Evolutionary conservation across 139 green algal species (phyloP), one percentile per base, ranked within the genome.

Genomic region (Yamagishiella unicocca): DNA sequence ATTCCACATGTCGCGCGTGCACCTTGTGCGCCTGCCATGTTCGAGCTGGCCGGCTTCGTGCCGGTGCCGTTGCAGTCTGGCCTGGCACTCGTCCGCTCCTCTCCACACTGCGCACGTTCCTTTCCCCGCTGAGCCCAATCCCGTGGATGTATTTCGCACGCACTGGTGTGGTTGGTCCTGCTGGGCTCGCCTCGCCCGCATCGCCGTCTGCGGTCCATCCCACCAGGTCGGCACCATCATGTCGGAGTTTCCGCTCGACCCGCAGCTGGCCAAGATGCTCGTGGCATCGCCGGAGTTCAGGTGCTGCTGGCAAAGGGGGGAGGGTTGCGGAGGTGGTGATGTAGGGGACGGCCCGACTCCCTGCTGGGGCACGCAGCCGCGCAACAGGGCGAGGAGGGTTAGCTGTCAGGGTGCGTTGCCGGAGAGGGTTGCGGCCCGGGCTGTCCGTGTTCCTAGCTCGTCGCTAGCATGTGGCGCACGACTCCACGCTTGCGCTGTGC

Each of bases 201-300:
- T 6, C 14, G 7, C 64, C 19, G 29, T 8, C 68, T 12, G 37
- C 6, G 10, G 2, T 38, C 21, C 33, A 14, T 5, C 8, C 42
- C 31, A 53, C 14, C 91, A 97, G 93, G 90, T 98, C 1, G 98
- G 98, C 68, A 89, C 91, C 38, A 93, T 97, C 40, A 99, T 99
- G 98, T 96, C 95, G 37, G 98, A 99, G 91, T 99, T 99, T 91
- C 98, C 98, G 1, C 92, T 99, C 21, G 98, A 99, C 90, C 98
- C 98, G 0, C 97, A 99, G 94, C 94, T 99, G 31, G 94, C 95
- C 74, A 99, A 99, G 95, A 99, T 99, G 97, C 84, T 99, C 38
- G 97, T 98, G 22, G 95, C 96, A 1, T 93, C 94, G 0, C 96
- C 96, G 6, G 87, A 98, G 82, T 99, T 98, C 94, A 96, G 93